phyloP scores from a whole-genome alignment of 306 rosid species.

The Malus asiatica region DNA sequence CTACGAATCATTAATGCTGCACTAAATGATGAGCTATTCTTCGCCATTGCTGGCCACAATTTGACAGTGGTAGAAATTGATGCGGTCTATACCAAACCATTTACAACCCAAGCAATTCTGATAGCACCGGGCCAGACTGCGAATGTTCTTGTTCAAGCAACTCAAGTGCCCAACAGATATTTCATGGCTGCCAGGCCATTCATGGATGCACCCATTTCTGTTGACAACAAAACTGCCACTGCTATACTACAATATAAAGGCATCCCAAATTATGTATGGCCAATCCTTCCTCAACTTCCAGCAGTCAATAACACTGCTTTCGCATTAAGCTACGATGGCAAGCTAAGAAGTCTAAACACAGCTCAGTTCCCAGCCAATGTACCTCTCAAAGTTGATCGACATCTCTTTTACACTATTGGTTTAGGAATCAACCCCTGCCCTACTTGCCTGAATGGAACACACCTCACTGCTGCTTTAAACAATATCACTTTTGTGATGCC shows the following conservation, averaged over 20 bases:
- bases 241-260: slow-evolving; percentile 29
- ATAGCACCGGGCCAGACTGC: slow-evolving; percentile 34
- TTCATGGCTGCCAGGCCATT: slow-evolving; percentile 29
- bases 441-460: slow-evolving; percentile 20
- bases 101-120: slow-evolving; percentile 20
- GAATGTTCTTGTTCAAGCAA: slow-evolving; percentile 25
- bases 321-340: slow-evolving; percentile 1
- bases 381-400: slow-evolving; percentile 21
- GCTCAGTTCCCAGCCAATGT: slow-evolving; percentile 23
- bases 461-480: slow-evolving; percentile 27
- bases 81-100: slow-evolving; percentile 33
- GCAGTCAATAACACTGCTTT: slow-evolving; percentile 22
- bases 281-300: slow-evolving; percentile 23
- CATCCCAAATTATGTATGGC: slow-evolving; percentile 18
- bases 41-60: slow-evolving; percentile 24
- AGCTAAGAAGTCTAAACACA: slow-evolving; percentile 21
- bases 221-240: slow-evolving; percentile 23
- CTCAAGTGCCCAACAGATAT: slow-evolving; percentile 18
- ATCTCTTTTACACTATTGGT: slow-evolving; percentile 24
- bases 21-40: slow-evolving; percentile 33
- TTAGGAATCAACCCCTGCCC: slow-evolving; percentile 24
- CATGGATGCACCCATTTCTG: slow-evolving; percentile 21
- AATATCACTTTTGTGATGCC: slow-evolving; percentile 33
- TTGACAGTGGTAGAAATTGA: slow-evolving; percentile 31
- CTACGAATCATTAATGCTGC: slow-evolving; percentile 30